phyloP scores from a whole-genome alignment of 2,329 filamentous ascomycete species.

The Hymenoscyphus linearis region DNA sequence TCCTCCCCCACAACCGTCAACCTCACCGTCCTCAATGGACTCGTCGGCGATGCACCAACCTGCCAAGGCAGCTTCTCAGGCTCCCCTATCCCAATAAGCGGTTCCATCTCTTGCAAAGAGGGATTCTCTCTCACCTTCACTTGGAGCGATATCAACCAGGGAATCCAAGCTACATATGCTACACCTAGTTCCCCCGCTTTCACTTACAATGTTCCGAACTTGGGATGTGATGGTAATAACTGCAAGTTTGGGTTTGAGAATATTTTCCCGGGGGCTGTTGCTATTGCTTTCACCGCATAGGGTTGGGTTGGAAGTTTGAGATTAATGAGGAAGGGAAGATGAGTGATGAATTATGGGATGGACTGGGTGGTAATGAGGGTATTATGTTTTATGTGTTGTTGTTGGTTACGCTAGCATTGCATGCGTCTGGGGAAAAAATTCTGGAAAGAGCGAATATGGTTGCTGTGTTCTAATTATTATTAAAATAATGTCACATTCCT shows the following conservation, averaged over 20 bases:
- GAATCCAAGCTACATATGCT: constrained; percentile 14
- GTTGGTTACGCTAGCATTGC: not conserved
- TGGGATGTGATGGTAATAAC: constrained; percentile 1
- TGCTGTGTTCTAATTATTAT: too few species aligned
- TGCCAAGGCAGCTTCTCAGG: constrained; percentile 5
- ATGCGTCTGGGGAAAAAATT: not conserved
- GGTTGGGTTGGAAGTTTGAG: not conserved
- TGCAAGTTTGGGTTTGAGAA: constrained; percentile 6
- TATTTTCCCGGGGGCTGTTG: not conserved
- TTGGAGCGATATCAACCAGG: constrained; percentile 6
- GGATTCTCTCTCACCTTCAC: constrained; percentile 9
- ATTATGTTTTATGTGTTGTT: not conserved
- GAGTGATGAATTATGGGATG: not conserved
- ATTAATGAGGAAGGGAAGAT: not conserved
- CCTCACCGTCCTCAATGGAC: constrained; percentile 14
- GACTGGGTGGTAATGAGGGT: not conserved
- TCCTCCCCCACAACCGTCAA: constrained; percentile 4
- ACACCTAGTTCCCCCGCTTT: constrained; percentile 2
- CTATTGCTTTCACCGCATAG: not conserved
- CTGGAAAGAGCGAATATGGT: too few species aligned
- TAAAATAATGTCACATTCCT: too few species aligned
- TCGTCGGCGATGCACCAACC: constrained; percentile 10
- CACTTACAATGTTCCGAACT: constrained; percentile 4
- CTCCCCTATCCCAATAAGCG: constrained; percentile 5
- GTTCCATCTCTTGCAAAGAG: constrained; percentile 10